These are phyloP conservation scores for Vickermania ingenoplastis DNA, from an alignment of 208 protist genomes.

Conservation along the genomic window DNA sequence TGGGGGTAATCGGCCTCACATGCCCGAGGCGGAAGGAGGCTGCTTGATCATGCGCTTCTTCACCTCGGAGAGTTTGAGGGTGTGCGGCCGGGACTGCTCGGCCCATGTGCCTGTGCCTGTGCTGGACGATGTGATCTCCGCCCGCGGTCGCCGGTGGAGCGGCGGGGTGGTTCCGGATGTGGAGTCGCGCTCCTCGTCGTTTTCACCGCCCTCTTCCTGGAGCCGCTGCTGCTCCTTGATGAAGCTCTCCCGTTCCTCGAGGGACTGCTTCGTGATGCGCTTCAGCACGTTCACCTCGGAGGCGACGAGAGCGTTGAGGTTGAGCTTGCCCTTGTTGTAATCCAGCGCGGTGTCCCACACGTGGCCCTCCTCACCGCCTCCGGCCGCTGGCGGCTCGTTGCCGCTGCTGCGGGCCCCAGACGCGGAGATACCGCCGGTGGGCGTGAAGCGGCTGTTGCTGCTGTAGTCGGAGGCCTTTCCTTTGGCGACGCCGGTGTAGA, in stretches of 20 bases:
- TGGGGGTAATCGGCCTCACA: too few relatives aligned
- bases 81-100: background rate
- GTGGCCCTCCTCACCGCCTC: background rate
- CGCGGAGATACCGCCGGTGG: background rate
- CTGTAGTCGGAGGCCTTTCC: background rate
- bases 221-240: background rate
- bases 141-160: background rate
- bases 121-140: too few relatives aligned
- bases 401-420: background rate
- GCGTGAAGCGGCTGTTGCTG: background rate
- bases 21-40: too few relatives aligned
- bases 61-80: background rate
- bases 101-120: background rate
- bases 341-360: background rate
- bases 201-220: background rate
- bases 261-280: slow-evolving; percentile 22
- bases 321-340: slow-evolving; percentile 2
- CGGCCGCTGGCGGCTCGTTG: background rate
- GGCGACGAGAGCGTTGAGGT: slow-evolving; percentile 16
- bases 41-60: background rate
- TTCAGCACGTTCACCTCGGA: slow-evolving; percentile 26
- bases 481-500: background rate
- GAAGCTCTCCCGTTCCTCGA: slow-evolving; percentile 28
- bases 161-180: background rate
- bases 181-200: background rate